Base-by-base conservation (phyloP, 352 stramenopile species). In the Phytophthora nicotianae region DNA sequence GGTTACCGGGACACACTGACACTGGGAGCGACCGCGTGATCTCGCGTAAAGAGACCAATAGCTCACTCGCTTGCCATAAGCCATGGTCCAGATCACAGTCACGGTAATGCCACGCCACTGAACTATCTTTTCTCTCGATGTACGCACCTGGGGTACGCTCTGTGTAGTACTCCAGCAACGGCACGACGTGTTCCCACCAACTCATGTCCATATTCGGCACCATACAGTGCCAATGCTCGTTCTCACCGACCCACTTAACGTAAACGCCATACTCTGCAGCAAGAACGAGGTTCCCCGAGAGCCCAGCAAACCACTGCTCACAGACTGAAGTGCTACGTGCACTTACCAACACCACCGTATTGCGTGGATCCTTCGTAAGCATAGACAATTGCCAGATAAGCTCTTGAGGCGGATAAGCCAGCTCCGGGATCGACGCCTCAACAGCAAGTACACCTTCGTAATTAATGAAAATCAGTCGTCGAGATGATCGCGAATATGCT, bases 91-190 rank as follows among this genome's bases (percentile, higher is more conserved):
- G 65, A 68, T 97, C 90, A 45, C 86, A 93, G 43, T 96, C 89
- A 10, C 82, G 80, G 63, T 97, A 97, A 65, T 97, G 89, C 90
- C 90, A 97, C 17, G 89, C 85, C 17, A 96, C 73, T 7, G 87
- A 96, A 54, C 81, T 91, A 38, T 92, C 84, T 26, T 96, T 96
- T 8, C 76, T 74, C 59, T 96, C 87, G 21, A 96, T 93, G 49
- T 90, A 94, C 7, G 81, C 79, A 13, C 87, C 87, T 33, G 87
- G 87, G 6, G 87, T 96, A 7, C 85, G 83, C 57, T 94, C 87
- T 1, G 86, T 92, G 63, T 92, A 95, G 56, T 92, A 92, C 32
- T 93, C 82, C 13, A 95, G 72, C 53, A 93, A 52, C 10, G 86
- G 86, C 8, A 91, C 54, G 0, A 95, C 83, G 50, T 91, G 74